Evolutionary conservation across 352 stramenopile genomes (phyloP).

Genomic region (Phytopythium vexans): DNA sequence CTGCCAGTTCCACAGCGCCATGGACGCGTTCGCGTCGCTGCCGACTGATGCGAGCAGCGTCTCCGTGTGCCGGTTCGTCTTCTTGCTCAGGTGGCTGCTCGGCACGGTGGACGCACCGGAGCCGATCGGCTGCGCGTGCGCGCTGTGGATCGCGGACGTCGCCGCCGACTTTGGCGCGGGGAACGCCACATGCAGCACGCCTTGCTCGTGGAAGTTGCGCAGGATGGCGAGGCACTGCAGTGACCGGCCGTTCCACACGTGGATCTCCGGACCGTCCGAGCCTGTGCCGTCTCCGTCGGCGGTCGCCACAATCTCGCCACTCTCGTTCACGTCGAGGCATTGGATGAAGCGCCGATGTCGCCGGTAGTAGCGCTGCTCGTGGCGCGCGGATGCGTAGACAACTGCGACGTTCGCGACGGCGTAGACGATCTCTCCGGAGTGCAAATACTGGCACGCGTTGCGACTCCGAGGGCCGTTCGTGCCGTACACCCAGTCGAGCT

Average conservation of each 20-base stretch:
- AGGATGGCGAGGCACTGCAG: slow-evolving; percentile 72
- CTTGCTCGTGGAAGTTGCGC: slow-evolving; percentile 56
- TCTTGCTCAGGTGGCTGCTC: slow-evolving; percentile 50
- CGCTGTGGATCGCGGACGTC: slow-evolving; percentile 30
- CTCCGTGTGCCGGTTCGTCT: slow-evolving; percentile 53
- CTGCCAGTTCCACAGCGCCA: slow-evolving; percentile 84
- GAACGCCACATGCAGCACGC: slow-evolving; percentile 54
- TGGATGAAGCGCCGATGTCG: slow-evolving; percentile 55
- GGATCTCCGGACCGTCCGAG: slow-evolving; percentile 37
- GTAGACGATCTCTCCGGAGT: slow-evolving; percentile 63
- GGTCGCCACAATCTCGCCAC: slow-evolving; percentile 63
- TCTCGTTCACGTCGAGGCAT: slow-evolving; percentile 58
- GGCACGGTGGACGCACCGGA: slow-evolving; percentile 23
- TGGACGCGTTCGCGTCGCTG: slow-evolving; percentile 52
- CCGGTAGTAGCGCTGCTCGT: slow-evolving; percentile 73
- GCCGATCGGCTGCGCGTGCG: slow-evolving; percentile 21
- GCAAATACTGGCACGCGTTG: slow-evolving; percentile 47
- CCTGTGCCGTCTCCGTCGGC: slow-evolving; percentile 30
- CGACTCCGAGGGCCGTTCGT: slow-evolving; percentile 40
- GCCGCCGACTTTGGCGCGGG: slow-evolving; percentile 44
- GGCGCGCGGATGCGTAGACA: slow-evolving; percentile 53
- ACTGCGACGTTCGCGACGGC: slow-evolving; percentile 73
- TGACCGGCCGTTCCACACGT: slow-evolving; percentile 63
- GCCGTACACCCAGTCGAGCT: slow-evolving; percentile 78
- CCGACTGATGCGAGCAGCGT: slow-evolving; percentile 59